These are phyloP conservation scores for Macadamia tetraphylla DNA, from an alignment of 164 flowering plant species.

Conservation along the genomic window DNA sequence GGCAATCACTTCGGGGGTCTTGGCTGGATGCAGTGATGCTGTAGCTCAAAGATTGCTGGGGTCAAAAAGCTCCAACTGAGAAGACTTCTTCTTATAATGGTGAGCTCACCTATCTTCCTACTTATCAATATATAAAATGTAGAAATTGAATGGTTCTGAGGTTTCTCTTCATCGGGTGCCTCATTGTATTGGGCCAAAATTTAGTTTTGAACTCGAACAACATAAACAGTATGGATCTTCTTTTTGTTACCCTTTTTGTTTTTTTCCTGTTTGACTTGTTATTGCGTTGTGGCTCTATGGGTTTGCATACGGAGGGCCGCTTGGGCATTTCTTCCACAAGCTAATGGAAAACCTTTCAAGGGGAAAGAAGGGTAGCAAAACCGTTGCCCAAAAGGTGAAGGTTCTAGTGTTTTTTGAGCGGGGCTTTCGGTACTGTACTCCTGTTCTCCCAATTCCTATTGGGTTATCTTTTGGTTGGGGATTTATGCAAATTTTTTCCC, in stretches of 20 bases:
- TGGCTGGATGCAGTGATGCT: slow-evolving; percentile 62
- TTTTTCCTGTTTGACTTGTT: not conserved
- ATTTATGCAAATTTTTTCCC: not conserved
- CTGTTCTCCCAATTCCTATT: not conserved
- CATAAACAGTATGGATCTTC: not conserved
- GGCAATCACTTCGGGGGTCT: slow-evolving; percentile 74
- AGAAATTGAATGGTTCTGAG: not conserved
- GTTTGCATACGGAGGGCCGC: slow-evolving; percentile 64
- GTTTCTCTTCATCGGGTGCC: not conserved
- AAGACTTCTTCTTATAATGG: slow-evolving; percentile 67
- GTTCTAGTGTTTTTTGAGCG: too few relatives aligned
- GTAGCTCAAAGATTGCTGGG: slow-evolving; percentile 79
- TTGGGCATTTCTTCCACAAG: slow-evolving; percentile 80
- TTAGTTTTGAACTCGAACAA: not conserved
- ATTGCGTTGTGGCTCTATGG: slow-evolving; percentile 63
- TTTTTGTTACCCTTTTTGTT: not conserved
- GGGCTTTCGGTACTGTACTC: not conserved
- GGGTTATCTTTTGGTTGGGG: not conserved
- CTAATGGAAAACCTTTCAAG: slow-evolving; percentile 65
- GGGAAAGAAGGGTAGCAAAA: slow-evolving; percentile 54
- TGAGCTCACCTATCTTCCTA: slow-evolving; percentile 12
- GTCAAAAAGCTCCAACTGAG: slow-evolving; percentile 58
- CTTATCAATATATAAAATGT: not conserved
- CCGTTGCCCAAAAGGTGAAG: slow-evolving; percentile 59
- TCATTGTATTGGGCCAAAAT: not conserved